phyloP scores from a whole-genome alignment of 2,329 filamentous ascomycete species.

The Aureobasidium zeae region DNA sequence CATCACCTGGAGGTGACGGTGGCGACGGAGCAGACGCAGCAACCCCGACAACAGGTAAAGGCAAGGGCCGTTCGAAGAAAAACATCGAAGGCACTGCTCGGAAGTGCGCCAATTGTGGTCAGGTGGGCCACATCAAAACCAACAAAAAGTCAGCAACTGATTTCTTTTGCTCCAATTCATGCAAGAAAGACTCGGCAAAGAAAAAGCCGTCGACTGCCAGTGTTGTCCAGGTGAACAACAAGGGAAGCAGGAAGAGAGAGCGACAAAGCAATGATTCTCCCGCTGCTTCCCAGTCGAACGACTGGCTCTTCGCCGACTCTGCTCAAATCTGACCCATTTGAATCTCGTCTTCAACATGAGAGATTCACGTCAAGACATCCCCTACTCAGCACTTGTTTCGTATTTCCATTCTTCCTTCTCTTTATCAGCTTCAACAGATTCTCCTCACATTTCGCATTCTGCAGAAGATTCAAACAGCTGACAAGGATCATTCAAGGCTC shows the following conservation, averaged over 20 bases:
- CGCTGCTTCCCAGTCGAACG: slow-evolving; percentile 4
- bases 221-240: slow-evolving; percentile 3
- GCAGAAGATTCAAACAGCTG: slow-evolving; percentile 12
- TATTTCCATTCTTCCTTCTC: slow-evolving; percentile 17
- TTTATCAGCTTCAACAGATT: no score
- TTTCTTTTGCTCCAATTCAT: slow-evolving; percentile 10
- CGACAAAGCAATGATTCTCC: slow-evolving; percentile 9
- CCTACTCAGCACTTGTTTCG: slow-evolving; percentile 16
- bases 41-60: slow-evolving; percentile 21
- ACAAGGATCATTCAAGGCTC: slow-evolving; percentile 44
- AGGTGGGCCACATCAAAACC: slow-evolving; percentile 95
- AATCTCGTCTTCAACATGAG: slow-evolving; percentile 13
- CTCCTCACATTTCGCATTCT: slow-evolving; percentile 2
- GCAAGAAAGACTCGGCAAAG: slow-evolving; percentile 11
- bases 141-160: slow-evolving; percentile 70
- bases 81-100: slow-evolving; percentile 61
- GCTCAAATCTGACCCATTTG: slow-evolving; percentile 1
- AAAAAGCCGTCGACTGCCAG: slow-evolving; percentile 4
- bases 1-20: slow-evolving; percentile 36
- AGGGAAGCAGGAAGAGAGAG: slow-evolving; percentile 13
- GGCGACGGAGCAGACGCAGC: slow-evolving; percentile 27
- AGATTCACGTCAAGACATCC: slow-evolving; percentile 7
- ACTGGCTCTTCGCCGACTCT: slow-evolving; percentile 12
- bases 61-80: slow-evolving; percentile 47
- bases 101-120: slow-evolving; percentile 96